Evolutionary conservation across 2,329 filamentous ascomycete species (phyloP), one percentile per base, ranked within the genome.

Genomic region (Exophiala oligosperma): DNA sequence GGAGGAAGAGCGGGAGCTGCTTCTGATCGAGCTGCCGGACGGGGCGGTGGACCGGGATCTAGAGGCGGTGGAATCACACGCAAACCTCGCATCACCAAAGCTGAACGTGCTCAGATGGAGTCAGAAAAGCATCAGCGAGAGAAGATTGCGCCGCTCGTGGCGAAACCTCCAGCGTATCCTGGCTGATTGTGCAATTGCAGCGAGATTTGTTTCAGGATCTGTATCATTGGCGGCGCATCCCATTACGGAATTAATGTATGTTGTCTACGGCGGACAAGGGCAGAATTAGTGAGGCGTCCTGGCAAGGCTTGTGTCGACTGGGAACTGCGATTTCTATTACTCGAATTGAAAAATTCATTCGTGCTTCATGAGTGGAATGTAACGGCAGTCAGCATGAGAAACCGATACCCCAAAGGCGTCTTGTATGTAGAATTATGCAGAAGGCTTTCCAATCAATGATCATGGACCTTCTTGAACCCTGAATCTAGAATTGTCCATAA

Each of bases 41-140:
- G 61, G n/a, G 59, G 60, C 12, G 58, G 55, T 49, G 65, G 65
- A 7, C 56, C 59, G 49, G 64, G 64, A 29, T 64, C 64, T 51
- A 56, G 66, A 48, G 65, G 65, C 11, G 63, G 65, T 24, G 81
- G 84, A 9, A 86, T 88, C 0, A 84, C 88, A 21, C 83, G 92
- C 66, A 95, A 95, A 73, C 90, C 91, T 52, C 87, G 92, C 43
- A 87, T 91, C 65, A 94, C 89, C 40, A 96, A 96, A 72, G 88
- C 90, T 38, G 89, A 93, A 70, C 90, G 91, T 67, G 88, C 89
- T 61, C 84, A 88, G 69, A 86, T 91, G 74, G 91, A 95, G 68
- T 83, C 84, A 46, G 91, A 95, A 72, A 94, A 94, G 76, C 80
- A 86, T 5, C 88, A 92, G 64, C 81, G 89, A 43, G 89, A 92